A percentile compares a stretch with the other conserved stretches of the same genome.
Evolutionary conservation across 75 land plant genomes (phyloP).

Genomic region (Picea sitchensis): DNA sequence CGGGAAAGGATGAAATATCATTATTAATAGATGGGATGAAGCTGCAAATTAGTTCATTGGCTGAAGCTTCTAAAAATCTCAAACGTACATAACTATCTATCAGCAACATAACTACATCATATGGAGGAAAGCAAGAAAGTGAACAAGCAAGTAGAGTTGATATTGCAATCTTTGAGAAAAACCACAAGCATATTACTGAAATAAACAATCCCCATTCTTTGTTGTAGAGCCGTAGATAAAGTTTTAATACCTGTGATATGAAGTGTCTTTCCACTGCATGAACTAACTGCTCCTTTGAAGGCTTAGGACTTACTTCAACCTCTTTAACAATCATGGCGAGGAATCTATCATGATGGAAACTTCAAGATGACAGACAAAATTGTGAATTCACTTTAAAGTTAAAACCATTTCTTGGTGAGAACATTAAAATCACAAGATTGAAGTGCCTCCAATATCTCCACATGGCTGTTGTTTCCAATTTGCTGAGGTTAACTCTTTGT

Average conservation of each 20-base stretch:
- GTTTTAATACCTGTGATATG: conserved; percentile 50
- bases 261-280: conserved; percentile 66
- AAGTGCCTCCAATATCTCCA: conserved; percentile 74
- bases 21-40: background rate
- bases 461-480: conserved; percentile 61
- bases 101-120: background rate
- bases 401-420: background rate
- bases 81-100: background rate
- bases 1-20: background rate
- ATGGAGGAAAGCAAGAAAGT: no score
- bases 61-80: background rate
- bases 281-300: conserved; percentile 72
- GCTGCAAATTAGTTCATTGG: background rate
- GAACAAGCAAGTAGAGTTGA: background rate
- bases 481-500: conserved; percentile 70
- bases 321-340: conserved; percentile 10
- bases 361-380: background rate
- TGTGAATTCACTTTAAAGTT: background rate
- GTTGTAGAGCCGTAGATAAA: background rate
- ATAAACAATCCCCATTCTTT: background rate
- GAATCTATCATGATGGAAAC: background rate
- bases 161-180: background rate
- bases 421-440: conserved; percentile 45
- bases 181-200: background rate
- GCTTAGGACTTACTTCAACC: conserved; percentile 43